Percentiles rank a stretch among this genome's conserved stretches.
phyloP scores from a whole-genome alignment of 345 rosid species.

The Raphanus raphanistrum region DNA sequence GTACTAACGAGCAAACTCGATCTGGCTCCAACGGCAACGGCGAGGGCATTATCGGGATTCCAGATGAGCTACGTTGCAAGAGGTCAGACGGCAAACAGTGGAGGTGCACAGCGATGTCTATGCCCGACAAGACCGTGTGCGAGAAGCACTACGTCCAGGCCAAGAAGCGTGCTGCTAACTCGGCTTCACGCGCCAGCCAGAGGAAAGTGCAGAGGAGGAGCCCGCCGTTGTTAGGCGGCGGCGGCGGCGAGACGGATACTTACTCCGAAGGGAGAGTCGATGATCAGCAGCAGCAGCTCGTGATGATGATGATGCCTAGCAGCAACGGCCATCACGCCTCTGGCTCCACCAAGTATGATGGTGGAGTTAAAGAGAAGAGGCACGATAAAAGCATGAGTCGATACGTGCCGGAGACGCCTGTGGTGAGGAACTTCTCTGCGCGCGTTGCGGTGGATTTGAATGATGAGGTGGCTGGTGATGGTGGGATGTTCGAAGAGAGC shows the following conservation, averaged over 20 bases:
- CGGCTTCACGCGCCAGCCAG: constrained; percentile 77
- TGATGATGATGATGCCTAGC: constrained; percentile 40
- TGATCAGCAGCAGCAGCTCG: constrained; percentile 43
- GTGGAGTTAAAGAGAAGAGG: constrained; percentile 45
- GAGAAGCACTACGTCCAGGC: constrained; percentile 97
- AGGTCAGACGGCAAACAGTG: constrained; percentile 98
- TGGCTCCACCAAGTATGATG: constrained; percentile 39
- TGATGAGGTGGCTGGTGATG: constrained; percentile 53
- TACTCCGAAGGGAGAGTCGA: constrained; percentile 71
- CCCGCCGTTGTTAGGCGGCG: constrained; percentile 24
- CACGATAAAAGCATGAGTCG: constrained; percentile 40
- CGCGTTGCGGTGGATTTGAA: constrained; percentile 46
- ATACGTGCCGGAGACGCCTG: constrained; percentile 61
- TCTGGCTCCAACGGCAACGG: constrained; percentile 51
- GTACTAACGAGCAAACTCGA: constrained; percentile 55
- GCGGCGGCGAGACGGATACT: constrained; percentile 52
- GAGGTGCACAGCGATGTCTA: constrained; percentile 98
- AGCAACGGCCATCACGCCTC: constrained; percentile 35
- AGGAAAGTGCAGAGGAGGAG: constrained; percentile 72
- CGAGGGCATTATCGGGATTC: constrained; percentile 53
- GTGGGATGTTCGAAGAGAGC: constrained; percentile 56
- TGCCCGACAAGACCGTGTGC: constrained; percentile 97
- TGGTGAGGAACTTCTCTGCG: constrained; percentile 44
- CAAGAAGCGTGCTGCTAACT: constrained; percentile 91
- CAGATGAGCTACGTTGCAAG: constrained; percentile 95